A percentile compares a stretch with the other conserved stretches of the same genome.
phyloP scores from a whole-genome alignment of 1,284 basidiomycete genomes.

The Cryptococcus amylolentus region DNA sequence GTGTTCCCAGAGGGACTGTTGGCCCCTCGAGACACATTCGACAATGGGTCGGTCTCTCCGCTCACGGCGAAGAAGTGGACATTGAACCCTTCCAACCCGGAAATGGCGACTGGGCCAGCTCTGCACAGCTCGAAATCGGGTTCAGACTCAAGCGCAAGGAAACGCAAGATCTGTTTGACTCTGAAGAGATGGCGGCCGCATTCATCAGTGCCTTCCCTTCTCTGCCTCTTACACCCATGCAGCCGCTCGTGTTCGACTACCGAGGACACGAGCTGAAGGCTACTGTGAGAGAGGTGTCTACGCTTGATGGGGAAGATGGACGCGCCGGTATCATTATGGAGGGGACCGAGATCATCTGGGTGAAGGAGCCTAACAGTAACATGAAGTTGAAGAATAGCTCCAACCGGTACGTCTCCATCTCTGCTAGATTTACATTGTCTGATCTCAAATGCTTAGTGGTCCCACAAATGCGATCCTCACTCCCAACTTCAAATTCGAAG shows the following conservation, averaged over 20 bases:
- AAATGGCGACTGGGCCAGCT: conserved; percentile 67
- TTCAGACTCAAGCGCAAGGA: conserved; percentile 65
- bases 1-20: conserved; percentile 62
- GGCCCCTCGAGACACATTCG: conserved; percentile 57
- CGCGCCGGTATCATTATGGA: conserved; percentile 80
- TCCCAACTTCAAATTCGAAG: conserved; percentile 99
- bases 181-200: conserved; percentile 75
- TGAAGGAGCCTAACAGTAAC: conserved; percentile 73
- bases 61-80: conserved; percentile 69
- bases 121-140: conserved; percentile 72
- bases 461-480: conserved; percentile 93
- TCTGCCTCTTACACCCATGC: conserved; percentile 58
- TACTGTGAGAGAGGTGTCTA: conserved; percentile 63
- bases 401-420: conserved; percentile 62
- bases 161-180: conserved; percentile 68
- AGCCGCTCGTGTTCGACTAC: conserved; percentile 84
- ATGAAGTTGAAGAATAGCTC: conserved; percentile 91
- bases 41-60: conserved; percentile 80
- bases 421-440: background rate
- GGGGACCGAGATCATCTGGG: conserved; percentile 82
- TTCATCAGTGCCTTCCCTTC: conserved; percentile 71
- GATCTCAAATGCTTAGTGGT: conserved; percentile 55
- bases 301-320: conserved; percentile 52
- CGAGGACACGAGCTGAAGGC: conserved; percentile 81
- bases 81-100: conserved; percentile 63